A percentile compares a stretch with the other conserved stretches of the same genome.
Conservation (phyloP, 2,329 filamentous ascomycete genomes). For the Fusarium fujikuroi region DNA sequence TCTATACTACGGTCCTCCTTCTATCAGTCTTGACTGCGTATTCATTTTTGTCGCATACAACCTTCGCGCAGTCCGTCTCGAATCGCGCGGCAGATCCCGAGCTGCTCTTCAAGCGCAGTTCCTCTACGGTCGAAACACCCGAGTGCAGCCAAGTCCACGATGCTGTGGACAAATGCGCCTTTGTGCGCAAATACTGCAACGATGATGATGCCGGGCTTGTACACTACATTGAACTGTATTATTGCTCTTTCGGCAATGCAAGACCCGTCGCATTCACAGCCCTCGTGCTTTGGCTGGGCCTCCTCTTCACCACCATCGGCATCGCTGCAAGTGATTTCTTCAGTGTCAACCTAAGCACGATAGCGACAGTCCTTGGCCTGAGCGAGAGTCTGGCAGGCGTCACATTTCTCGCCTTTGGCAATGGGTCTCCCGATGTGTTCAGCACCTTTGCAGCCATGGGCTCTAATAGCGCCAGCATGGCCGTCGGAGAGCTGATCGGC, state of each 20-base stretch:
- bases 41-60: conserved; percentile 52
- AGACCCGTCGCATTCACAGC: conserved; percentile 83
- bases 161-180: conserved; percentile 84
- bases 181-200: conserved; percentile 81
- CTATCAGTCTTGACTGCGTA: conserved; percentile 59
- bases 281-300: conserved; percentile 82
- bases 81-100: conserved; percentile 11
- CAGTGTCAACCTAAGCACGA: conserved; percentile 94
- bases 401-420: conserved; percentile 95
- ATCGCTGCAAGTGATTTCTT: conserved; percentile 99
- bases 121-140: conserved; percentile 42
- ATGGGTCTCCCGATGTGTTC: conserved; percentile 97
- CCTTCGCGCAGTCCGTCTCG: conserved; percentile 18
- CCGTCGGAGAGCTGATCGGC: conserved; percentile 93
- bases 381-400: conserved; percentile 97
- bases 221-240: conserved; percentile 90
- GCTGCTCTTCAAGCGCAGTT: conserved; percentile 43
- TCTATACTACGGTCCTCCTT: conserved; percentile 60
- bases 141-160: conserved; percentile 84
- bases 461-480: conserved; percentile 96
- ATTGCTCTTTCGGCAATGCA: conserved; percentile 76
- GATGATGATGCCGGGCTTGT: conserved; percentile 92
- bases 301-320: conserved; percentile 96
- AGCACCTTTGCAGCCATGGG: conserved; percentile 98
- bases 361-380: conserved; percentile 87